Evolutionary conservation across 139 green algal genomes (phyloP).

Genomic region (Chlamydomonas urium): DNA sequence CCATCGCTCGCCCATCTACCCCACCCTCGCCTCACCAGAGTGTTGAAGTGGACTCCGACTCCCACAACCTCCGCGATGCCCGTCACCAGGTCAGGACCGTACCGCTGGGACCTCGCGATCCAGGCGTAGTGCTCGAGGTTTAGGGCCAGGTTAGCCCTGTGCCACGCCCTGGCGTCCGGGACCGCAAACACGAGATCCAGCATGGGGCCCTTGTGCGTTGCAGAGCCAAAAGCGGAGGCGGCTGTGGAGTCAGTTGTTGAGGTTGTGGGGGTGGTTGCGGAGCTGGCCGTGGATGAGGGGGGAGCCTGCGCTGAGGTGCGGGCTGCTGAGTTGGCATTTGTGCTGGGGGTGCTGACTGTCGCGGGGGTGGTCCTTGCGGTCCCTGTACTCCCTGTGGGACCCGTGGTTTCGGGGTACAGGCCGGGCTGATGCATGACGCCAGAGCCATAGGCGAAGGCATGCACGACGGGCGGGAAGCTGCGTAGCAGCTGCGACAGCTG

Average conservation of each 20-base stretch:
- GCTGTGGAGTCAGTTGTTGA: not conserved
- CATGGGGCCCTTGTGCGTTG: constrained; percentile 43
- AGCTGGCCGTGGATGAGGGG: no score
- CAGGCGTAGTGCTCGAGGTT: constrained; percentile 75
- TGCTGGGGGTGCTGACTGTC: not conserved
- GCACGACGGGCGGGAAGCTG: constrained; percentile 61
- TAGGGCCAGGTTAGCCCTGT: constrained; percentile 60
- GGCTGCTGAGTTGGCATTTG: not conserved
- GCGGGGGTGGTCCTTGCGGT: no score
- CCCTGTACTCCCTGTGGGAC: no score
- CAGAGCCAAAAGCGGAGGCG: not conserved
- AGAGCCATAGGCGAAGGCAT: constrained; percentile 88
- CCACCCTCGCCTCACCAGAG: no score
- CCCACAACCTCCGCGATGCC: constrained; percentile 55
- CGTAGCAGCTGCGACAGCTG: no score
- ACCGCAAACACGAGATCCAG: constrained; percentile 84
- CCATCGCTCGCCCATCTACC: no score
- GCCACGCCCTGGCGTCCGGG: constrained; percentile 60
- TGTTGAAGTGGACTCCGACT: constrained; percentile 82
- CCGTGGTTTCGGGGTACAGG: constrained; percentile 63
- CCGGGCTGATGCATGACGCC: constrained; percentile 75
- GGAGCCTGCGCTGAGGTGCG: no score
- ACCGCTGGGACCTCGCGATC: constrained; percentile 20
- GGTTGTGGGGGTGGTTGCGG: no score
- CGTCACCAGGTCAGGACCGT: constrained; percentile 1